Evolutionary conservation across 306 rosid genomes (phyloP), one percentile per base, ranked within the genome.

Genomic region (Arachis hypogaea): DNA sequence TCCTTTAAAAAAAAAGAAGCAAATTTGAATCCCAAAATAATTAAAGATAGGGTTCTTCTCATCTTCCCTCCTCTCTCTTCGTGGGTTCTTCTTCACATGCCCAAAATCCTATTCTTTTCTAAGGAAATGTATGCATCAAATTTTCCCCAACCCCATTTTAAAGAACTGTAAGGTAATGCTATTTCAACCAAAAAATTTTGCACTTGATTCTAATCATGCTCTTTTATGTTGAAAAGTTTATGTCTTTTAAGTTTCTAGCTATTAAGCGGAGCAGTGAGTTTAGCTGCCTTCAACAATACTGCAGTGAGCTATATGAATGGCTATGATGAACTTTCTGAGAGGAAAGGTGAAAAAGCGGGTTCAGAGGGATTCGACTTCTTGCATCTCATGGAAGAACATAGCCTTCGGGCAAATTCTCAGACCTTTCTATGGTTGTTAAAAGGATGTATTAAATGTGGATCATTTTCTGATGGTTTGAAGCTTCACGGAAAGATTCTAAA

Each of bases 341-440:
- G 76, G 54, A 69, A 72, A 69, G 72, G 46, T 72, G 86, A 65
- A 56, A 59, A 72, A 59, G 65, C 69, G 36, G 72, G 45, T 63
- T 65, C 83, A 29, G 46, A 77, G 67, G 93, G 79, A 33, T 50
- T 81, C 50, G 87, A 82, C 51, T 74, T 88, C 76, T 73, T 88
- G 85, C 85, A 80, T 82, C 73, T 83, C 33, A 88, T 85, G 98
- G 92, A 86, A 80, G 73, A 69, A 12, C 92, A 81, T 11, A 88
- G 92, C 36, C 59, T 90, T 81, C 92, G 84, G 61, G 87, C 96
- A 9, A 92, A 92, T 86, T 79, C 72, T 59, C 93, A 83, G 75
- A 89, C 93, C 29, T 88, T 75, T 88, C 69, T 88, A 75, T 92
- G 92, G 90, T 81, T 89, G 64, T 66, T 89, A 52, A 91, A 92